A percentile compares a stretch with the other conserved stretches of the same genome.
Conservation (phyloP, 129 eudicot genomes). For the Centaurea solstitialis region DNA sequence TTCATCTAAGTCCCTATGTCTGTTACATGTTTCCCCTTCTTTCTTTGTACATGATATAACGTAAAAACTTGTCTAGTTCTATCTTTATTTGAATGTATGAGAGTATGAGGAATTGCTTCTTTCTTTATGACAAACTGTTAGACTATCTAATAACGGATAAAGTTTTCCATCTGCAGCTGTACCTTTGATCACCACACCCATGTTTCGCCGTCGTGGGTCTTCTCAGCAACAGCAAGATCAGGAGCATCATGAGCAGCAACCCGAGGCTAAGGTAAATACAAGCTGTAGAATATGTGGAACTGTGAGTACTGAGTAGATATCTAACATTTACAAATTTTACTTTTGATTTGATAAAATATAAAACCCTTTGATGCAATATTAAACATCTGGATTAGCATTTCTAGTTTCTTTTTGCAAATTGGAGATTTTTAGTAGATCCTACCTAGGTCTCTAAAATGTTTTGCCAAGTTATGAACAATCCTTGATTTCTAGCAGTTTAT, state of each 20-base stretch:
- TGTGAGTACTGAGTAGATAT: neutral
- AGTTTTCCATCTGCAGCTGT: conserved; percentile 5
- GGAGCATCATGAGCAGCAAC: conserved; percentile 44
- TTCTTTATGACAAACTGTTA: neutral
- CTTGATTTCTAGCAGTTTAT: neutral
- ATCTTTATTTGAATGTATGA: neutral
- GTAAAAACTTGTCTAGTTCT: neutral
- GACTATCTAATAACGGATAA: neutral
- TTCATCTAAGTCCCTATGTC: neutral
- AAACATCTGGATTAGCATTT: neutral
- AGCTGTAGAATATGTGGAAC: neutral
- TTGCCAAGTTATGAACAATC: neutral
- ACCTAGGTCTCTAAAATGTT: neutral
- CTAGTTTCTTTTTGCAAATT: conserved; percentile 5
- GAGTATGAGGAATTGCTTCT: neutral
- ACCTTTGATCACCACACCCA: conserved; percentile 18
- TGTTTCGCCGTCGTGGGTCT: conserved; percentile 55
- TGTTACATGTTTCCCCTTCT: neutral
- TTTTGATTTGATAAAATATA: neutral
- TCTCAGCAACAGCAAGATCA: conserved; percentile 40
- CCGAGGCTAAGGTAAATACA: conserved; percentile 44
- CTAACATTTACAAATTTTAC: neutral
- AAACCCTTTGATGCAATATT: neutral
- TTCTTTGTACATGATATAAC: neutral
- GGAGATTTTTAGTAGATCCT: neutral